Percentiles rank a stretch among this genome's conserved stretches.
Conservation (phyloP, 371 early-diverging fungal species). For the Syncephalastrum racemosum region DNA sequence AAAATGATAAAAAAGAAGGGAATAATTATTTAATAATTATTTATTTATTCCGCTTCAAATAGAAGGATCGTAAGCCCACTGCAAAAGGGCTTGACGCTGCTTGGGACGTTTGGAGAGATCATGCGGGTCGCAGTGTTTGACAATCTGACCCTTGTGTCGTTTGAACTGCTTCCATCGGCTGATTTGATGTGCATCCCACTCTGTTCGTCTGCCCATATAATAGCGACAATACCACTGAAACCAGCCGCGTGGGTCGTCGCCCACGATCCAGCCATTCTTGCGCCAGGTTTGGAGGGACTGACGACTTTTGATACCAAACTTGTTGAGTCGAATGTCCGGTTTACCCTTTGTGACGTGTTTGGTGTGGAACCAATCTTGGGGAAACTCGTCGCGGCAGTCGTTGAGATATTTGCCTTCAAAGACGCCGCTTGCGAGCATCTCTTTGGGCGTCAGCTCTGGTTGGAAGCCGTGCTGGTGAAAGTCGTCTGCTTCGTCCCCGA, state of each 20-base stretch:
- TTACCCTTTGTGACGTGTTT: background rate
- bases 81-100: background rate
- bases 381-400: slow-evolving; percentile 1
- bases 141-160: background rate
- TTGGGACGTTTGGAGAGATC: background rate
- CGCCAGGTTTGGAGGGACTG: slow-evolving; percentile 5
- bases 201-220: slow-evolving; percentile 2
- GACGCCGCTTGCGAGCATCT: background rate
- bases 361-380: slow-evolving; percentile 1
- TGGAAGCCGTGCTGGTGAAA: slow-evolving; percentile 1
- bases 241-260: slow-evolving; percentile 2
- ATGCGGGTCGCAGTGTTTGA: background rate
- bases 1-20: slow-evolving; percentile 13
- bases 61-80: background rate
- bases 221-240: slow-evolving; percentile 4
- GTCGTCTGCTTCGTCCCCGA: slow-evolving; percentile 5
- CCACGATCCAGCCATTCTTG: slow-evolving; percentile 2
- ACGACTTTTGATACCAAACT: background rate
- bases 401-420: slow-evolving; percentile 8
- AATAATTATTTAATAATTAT: background rate
- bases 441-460: background rate
- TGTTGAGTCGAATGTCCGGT: background rate
- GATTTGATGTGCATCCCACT: background rate
- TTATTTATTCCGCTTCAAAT: background rate
- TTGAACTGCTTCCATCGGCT: background rate